phyloP scores from a whole-genome alignment of 2,329 filamentous ascomycete genomes.

The Colletotrichum neosansevieriae region DNA sequence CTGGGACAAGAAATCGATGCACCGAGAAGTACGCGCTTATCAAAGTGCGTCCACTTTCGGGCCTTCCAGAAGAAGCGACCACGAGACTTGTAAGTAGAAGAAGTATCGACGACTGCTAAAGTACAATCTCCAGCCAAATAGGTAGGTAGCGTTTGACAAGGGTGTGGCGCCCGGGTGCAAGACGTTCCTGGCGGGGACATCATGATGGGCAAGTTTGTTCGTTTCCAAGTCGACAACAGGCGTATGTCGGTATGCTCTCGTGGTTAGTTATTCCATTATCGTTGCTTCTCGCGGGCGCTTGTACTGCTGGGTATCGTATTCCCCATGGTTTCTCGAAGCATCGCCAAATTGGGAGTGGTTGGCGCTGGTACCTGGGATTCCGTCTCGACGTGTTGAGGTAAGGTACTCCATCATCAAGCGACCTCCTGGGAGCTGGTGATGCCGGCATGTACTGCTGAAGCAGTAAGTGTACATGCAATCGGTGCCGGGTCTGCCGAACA shows the following conservation, averaged over 20 bases:
- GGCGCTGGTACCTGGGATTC: no score
- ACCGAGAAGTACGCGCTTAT: not conserved
- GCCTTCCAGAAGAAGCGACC: constrained; percentile 16
- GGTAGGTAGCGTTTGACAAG: constrained; percentile 18
- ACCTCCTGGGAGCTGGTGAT: not conserved
- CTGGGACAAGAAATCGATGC: not conserved
- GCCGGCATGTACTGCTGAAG: not conserved
- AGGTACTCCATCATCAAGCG: not conserved
- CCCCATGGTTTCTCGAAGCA: no score
- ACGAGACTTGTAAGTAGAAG: not conserved
- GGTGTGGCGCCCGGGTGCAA: constrained; percentile 27
- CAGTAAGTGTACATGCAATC: not conserved
- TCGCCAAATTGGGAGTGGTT: no score
- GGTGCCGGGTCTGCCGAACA: constrained; percentile 26
- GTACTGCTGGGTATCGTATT: no score
- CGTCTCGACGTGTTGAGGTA: not conserved
- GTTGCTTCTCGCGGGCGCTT: not conserved
- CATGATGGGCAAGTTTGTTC: constrained; percentile 15
- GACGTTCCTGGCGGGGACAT: constrained; percentile 27
- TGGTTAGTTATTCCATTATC: not conserved
- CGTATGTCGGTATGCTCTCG: not conserved
- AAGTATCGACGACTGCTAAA: not conserved
- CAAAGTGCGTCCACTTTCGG: constrained; percentile 9
- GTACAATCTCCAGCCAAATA: constrained; percentile 15
- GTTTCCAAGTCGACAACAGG: not conserved